Evolutionary conservation across 2,329 filamentous ascomycete genomes (phyloP), one percentile per base, ranked within the genome.

Genomic region (Colletotrichum sansevieriae): DNA sequence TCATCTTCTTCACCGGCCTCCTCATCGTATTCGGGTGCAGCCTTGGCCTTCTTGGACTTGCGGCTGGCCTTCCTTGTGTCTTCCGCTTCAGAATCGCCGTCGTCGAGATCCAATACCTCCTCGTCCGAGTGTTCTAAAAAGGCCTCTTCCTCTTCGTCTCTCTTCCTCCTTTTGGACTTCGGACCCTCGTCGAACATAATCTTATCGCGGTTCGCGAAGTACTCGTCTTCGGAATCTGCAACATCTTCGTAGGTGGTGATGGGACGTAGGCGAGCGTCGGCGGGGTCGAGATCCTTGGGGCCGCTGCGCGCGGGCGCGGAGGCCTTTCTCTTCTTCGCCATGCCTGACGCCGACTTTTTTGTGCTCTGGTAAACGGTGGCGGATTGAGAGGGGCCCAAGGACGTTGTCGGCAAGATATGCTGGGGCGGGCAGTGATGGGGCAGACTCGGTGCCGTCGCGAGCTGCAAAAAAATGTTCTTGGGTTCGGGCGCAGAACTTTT

Each of bases 211-310:
- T 95, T 91, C 68, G 95, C 84, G 75, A 95, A 93, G 78, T 97
- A 97, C 77, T 97, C 94, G 79, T 99, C 96, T 78, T 97, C 94
- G 1, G 94, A 97, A 78, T 98, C 91, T 72, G 95, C 93, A 74
- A 99, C 91, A 80, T 97, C 94, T 79, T 95, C 90, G 79, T 87
- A 95, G 2, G 88, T 90, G 54, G 79, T 84, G 74, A 90, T 83
- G 22, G 83, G 83, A 25, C 84, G 85, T 15, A 94, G 85, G 60
- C 89, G 88, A 41, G 90, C 88, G 71, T 90, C 89, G 37, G 82
- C 80, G 55, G 83, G 76, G 75, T 90, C 81, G 68, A 88, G 76
- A 39, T 89, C 88, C 70, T 83, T 84, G 3, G 87, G 87, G 3
- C 86, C 87, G 9, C 80, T 81, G 20, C 83, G 81, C 37, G 80